Base-by-base conservation (phyloP, 2,329 filamentous ascomycete genomes). In the Dactylellina parvicollis region DNA sequence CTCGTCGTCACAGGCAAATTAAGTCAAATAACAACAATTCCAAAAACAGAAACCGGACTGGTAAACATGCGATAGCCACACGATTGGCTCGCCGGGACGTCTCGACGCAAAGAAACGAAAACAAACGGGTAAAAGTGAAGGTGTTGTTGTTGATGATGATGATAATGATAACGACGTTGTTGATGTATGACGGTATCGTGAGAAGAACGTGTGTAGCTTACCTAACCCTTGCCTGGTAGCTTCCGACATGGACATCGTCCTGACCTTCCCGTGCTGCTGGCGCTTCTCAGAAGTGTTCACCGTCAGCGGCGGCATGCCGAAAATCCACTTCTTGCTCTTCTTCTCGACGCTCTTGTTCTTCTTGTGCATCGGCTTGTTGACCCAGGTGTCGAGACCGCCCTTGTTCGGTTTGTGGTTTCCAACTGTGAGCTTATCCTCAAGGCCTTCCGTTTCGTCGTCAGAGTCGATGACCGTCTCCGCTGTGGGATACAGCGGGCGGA, bases 321-420 rank as follows among this genome's bases (percentile, higher is more conserved):
- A 47, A 36, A 59, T 72, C 67, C 67, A 72, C 60, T 59, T 64
- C 52, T 72, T 72, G 26, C 32, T 59, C 4, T 49, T 57, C 50
- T 54, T 64, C 4, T 72, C 67, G 52, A 52, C 59, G 26, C 52
- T 65, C 22, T 40, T 54, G 36, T 52, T 46, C 40, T 54, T 72
- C 54, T 72, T 72, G 32, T 72, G 67, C 26, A 59, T 34, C 32
- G 67, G 67, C 59, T 72, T 72, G 67, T 59, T 64, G 67, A 72
- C 67, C 67, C 67, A 72, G 47, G 67, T 65, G 57, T 72, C 67
- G 46, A 72, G n/a, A 16, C 67, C 67, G 42, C 67, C 67, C 46
- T 72, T 72, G 59, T 49, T 72, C 46, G 67, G 67, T 28, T 72
- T 72, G 52, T 72, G 67, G 30, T 72, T 72, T 30, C 67, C 67